A percentile compares a stretch with the other conserved stretches of the same genome.
Conservation (phyloP, 768 basidiomycete genomes). For the Mycena crocata region DNA sequence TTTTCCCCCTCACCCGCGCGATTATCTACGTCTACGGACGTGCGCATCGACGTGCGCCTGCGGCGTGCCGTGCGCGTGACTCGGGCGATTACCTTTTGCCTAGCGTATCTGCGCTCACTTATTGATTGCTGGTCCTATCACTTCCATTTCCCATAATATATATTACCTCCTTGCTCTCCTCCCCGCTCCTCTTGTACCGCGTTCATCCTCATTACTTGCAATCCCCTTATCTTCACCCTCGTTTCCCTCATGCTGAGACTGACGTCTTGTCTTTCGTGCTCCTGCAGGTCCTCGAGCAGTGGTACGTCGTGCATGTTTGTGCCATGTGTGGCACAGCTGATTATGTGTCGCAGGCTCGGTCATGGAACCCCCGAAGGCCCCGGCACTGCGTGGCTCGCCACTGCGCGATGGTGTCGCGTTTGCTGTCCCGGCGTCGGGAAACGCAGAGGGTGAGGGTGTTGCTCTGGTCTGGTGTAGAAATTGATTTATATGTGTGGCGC, state of each 20-base stretch:
- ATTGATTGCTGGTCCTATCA: constrained; percentile 1
- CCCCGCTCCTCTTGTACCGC: not conserved
- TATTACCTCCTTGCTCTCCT: too few relatives aligned
- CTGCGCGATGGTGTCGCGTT: constrained; percentile 28
- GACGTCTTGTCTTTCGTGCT: constrained; percentile 4
- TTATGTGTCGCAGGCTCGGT: not conserved
- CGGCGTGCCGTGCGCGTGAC: constrained; percentile 11
- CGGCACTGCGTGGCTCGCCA: constrained; percentile 10
- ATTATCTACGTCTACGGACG: constrained; percentile 4
- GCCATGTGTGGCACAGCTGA: not conserved
- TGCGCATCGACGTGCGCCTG: not conserved
- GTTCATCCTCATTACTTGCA: not conserved
- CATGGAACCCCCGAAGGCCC: not conserved
- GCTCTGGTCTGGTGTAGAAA: not conserved
- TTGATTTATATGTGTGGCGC: constrained; percentile 1
- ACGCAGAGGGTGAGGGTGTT: not conserved
- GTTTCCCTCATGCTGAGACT: constrained; percentile 21
- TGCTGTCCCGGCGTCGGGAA: not conserved
- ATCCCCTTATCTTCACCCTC: not conserved
- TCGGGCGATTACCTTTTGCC: constrained; percentile 6
- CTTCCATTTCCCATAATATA: not conserved
- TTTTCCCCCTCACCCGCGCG: not conserved
- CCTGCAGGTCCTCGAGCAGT: constrained; percentile 27
- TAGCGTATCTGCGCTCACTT: constrained; percentile 10
- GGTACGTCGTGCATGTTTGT: constrained; percentile 13